Conservation (phyloP, 73 alveolate genomes). For the Uronychia binucleata region DNA sequence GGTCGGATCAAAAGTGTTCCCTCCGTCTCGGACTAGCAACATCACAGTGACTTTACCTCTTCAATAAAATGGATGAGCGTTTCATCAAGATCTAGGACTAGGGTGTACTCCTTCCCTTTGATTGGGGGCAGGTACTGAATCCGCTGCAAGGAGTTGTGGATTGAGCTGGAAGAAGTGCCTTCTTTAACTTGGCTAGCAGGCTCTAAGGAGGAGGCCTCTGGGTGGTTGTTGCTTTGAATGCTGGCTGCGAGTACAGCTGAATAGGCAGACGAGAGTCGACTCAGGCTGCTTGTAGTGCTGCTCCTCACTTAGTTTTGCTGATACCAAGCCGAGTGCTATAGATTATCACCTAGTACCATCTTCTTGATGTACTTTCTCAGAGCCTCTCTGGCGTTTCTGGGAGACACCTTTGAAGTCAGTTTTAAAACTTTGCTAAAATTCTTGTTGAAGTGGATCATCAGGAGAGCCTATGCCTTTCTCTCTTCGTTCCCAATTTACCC, state of each 20-base stretch:
- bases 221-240: background rate
- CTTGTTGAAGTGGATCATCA: background rate
- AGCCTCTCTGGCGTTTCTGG: background rate
- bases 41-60: background rate
- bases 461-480: background rate
- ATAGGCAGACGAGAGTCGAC: background rate
- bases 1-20: conserved; percentile 79
- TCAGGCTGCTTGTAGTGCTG: background rate
- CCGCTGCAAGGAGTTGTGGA: background rate
- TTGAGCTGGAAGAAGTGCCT: background rate
- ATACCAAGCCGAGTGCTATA: background rate
- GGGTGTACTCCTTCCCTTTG: conserved; percentile 20
- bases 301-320: background rate
- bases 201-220: background rate
- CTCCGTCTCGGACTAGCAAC: conserved; percentile 25
- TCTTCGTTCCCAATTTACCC: background rate
- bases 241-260: background rate
- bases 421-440: background rate
- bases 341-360: background rate
- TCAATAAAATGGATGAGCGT: conserved; percentile 66
- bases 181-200: background rate
- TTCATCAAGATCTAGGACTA: conserved; percentile 83
- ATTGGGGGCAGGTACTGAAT: background rate
- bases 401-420: background rate
- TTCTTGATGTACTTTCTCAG: background rate